Base-by-base conservation (phyloP, 2,329 filamentous ascomycete species). In the Blastomyces gilchristii region DNA sequence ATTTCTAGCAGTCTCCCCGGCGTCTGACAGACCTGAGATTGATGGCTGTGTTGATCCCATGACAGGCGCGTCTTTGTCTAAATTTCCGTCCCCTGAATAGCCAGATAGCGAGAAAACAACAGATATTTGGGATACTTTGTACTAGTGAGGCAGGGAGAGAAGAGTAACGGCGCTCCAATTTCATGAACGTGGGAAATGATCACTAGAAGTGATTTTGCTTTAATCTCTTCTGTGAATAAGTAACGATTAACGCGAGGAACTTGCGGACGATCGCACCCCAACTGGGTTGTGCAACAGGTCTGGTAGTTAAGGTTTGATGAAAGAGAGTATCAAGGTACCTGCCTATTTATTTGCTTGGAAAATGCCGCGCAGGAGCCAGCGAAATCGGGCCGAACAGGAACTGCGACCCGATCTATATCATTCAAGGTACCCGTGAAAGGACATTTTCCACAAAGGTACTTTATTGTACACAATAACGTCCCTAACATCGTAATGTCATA, bases 11-110 rank as follows among this genome's bases (percentile, higher is more conserved):
- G 47, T 45, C 39, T 70, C 71, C 3, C 59, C 62, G 18, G 65
- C 65, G 5, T 71, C 66, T 0, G 67, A 65, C 6, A 16, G 28
- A 25, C 28, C 25, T 43, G 56, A 28, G 12, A 45, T 43, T 45
- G 39, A 28, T 4, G 7, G 16, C 11, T 58, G 37, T 45, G 22
- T 58, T 14, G 39, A 18, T 12, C 18, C 4, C 12, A 22, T 7
- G 28, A 43, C 39, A 43, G 39, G 0, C 6, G 25, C n/a, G 22
- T 4, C 14, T 31, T 1, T 14, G n/a, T 45, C 45, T 25, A 34
- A 11, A 28, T 45, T 58, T 56, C 18, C 14, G 6, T 31, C 14
- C 39, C 9, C 5, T 11, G 39, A n/a, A 37, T 18, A 18, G 16
- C 11, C 28, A n/a, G 52, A 31, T 28, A 18, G 5, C 11, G 53